Base-by-base conservation (phyloP, 1,139 yeast species). In the Lodderomyces jiufengensis region DNA sequence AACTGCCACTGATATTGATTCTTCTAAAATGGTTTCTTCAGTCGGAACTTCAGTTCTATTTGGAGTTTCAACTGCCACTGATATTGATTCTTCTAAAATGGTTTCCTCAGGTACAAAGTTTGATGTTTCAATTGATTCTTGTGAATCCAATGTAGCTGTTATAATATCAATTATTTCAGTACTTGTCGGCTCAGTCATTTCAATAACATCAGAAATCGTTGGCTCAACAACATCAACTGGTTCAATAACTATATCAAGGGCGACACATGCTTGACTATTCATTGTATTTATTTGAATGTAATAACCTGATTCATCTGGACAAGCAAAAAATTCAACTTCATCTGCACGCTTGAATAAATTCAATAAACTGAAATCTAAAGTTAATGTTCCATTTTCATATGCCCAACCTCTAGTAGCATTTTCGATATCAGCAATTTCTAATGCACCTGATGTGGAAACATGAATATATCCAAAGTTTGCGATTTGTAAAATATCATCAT, bases 221-320 rank as follows among this genome's bases (percentile, higher is more conserved):
- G 20, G 20, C 5, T 18, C 20, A 5, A 5, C 20, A 18, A 7
- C 6, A 18, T 12, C 35, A 16, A 32, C 10, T 16, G 18, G 7
- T 14, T 21, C 33, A 30, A 18, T 26, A 24, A 22, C 21, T 3
- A 26, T 21, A 3, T 27, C 30, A 26, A 32, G 21, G 5, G 14
- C 12, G 10, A 11, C 12, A 32, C 35, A 32, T 10, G 30, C 31
- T 32, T 32, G 30, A 20, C 35, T 25, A 20, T n/a, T n/a, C n/a
- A n/a, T n/a, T n/a, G 13, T 20, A 12, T 21, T 24, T 10, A 32
- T 26, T 26, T 24, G 10, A 4, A 32, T 25, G 11, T 25, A 29
- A 12, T 27, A 32, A 5, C 35, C 35, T 13, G 26, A 26, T 20
- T 32, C 35, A 12, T 30, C 35, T 11, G 35, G 35, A 27, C 35